Base-by-base conservation (phyloP, 2,329 filamentous ascomycete species). In the Penicillium verrucosum region DNA sequence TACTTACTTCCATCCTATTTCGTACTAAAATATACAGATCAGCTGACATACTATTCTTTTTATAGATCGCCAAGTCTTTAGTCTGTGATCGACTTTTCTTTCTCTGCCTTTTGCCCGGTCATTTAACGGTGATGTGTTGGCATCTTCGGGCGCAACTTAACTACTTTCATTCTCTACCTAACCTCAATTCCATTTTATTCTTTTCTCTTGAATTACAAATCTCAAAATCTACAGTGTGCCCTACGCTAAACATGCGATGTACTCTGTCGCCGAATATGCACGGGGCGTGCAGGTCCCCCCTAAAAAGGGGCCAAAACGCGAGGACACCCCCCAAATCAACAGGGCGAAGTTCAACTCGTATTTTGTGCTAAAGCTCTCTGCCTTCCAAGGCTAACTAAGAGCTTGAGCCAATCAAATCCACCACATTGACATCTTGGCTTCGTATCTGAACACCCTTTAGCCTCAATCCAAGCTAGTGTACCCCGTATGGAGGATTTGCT, bases 81-180 rank as follows among this genome's bases (percentile, higher is more conserved):
- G 37, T n/a, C 16, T 29, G 36, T 53, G 51, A 38, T 52, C 41
- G 42, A 47, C 34, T 41, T 34, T 9, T 27, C 14, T 54, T 29
- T 29, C n/a, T 40, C 34, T 45, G n/a, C 27, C 21, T 46, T 46
- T 54, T 14, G 30, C 29, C 27, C 18, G 40, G 16, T 6, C 18
- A 18, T 43, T 32, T 10, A 14, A 18, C 37, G 37, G 43, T 56
- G 38, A 44, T 58, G 56, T 48, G 52, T 51, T 58, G 56, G 53
- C 56, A 41, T 5, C 25, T 42, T 56, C 52, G 36, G 50, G 40
- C 53, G 47, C 56, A 42, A 43, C 38, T 44, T 25, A 23, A 25
- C 23, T 42, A 7, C 25, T 40, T 47, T 23, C 18, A 25, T 7
- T 52, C 41, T 53, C 34, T 54, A 36, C 52, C 44, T 54, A 34